Evolutionary conservation across 495 filamentous ascomycete species (phyloP).

Genomic region (Hyaloscypha hepaticicola): DNA sequence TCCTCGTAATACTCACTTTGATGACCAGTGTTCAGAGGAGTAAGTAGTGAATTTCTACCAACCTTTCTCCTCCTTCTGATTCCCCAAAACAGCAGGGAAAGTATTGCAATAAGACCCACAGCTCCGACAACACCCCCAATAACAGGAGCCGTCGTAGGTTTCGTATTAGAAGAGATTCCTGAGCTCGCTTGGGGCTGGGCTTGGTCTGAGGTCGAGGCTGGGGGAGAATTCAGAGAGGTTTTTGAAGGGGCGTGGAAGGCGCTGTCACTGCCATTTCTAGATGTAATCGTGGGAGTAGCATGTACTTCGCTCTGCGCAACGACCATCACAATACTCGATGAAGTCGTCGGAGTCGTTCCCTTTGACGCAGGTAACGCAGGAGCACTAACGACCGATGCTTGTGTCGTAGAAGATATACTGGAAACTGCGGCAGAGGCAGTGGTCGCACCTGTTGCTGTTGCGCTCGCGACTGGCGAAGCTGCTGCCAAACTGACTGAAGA

Average conservation of each 20-base stretch:
- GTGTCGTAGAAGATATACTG: constrained; percentile 3
- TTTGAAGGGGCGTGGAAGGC: constrained; percentile 19
- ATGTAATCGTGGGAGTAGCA: constrained; percentile 12
- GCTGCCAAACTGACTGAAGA: background rate
- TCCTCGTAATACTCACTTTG: constrained; percentile 37
- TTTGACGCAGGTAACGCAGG: constrained; percentile 23
- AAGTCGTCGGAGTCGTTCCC: constrained; percentile 24
- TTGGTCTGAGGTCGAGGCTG: background rate
- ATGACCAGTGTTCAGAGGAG: constrained; percentile 40
- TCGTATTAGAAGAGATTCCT: constrained; percentile 15
- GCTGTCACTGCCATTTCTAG: constrained; percentile 8
- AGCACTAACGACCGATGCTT: constrained; percentile 10
- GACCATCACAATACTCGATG: constrained; percentile 13
- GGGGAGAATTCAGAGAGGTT: constrained; percentile 3
- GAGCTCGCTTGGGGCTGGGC: constrained; percentile 19
- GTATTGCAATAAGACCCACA: constrained; percentile 42
- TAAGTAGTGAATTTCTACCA: constrained; percentile 44
- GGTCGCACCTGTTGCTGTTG: constrained; percentile 13
- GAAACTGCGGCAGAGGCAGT: constrained; percentile 6
- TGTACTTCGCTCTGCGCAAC: constrained; percentile 29
- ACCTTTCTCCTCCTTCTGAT: constrained; percentile 43
- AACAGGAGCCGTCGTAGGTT: constrained; percentile 34
- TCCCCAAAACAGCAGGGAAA: constrained; percentile 49
- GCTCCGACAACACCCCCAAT: constrained; percentile 52
- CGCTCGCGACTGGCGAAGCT: constrained; percentile 7